Conservation (phyloP, 148 eudicot genomes). For the Vaccinium darrowii region DNA sequence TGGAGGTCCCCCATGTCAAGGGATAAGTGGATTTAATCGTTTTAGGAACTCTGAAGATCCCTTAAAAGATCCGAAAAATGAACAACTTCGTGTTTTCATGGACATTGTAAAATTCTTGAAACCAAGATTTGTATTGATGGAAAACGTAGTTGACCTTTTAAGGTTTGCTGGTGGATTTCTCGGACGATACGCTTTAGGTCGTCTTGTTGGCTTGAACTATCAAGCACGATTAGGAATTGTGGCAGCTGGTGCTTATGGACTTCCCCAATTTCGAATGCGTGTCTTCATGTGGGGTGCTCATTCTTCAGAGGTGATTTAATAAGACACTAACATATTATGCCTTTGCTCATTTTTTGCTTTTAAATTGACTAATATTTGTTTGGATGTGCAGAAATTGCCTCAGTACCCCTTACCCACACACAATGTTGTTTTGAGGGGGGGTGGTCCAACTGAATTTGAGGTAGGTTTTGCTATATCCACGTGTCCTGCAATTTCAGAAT, state of each 20-base stretch:
- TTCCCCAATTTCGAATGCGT: slow-evolving; percentile 82
- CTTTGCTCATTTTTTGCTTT: background rate
- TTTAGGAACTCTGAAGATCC: slow-evolving; percentile 54
- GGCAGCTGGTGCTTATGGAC: slow-evolving; percentile 85
- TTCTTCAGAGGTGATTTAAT: slow-evolving; percentile 47
- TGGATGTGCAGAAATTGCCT: slow-evolving; percentile 56
- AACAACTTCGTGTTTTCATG: slow-evolving; percentile 65
- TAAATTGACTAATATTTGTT: background rate
- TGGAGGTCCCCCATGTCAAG: slow-evolving; percentile 95
- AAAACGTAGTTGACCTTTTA: slow-evolving; percentile 70
- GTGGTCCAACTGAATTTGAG: slow-evolving; percentile 66
- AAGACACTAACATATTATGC: background rate
- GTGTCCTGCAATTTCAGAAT: background rate
- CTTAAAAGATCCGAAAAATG: slow-evolving; percentile 49
- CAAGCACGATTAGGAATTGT: slow-evolving; percentile 75
- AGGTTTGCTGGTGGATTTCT: slow-evolving; percentile 59
- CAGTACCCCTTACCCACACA: slow-evolving; percentile 85
- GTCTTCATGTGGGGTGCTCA: slow-evolving; percentile 75
- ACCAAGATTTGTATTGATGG: slow-evolving; percentile 71
- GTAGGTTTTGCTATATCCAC: slow-evolving; percentile 25
- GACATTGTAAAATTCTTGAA: slow-evolving; percentile 56
- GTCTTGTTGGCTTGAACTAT: slow-evolving; percentile 63
- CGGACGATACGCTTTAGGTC: slow-evolving; percentile 70
- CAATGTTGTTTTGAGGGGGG: slow-evolving; percentile 59
- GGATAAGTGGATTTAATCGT: slow-evolving; percentile 80